These are phyloP conservation scores for Blastocystis sp. DNA, from an alignment of 352 stramenopile genomes.

Conservation along the genomic window DNA sequence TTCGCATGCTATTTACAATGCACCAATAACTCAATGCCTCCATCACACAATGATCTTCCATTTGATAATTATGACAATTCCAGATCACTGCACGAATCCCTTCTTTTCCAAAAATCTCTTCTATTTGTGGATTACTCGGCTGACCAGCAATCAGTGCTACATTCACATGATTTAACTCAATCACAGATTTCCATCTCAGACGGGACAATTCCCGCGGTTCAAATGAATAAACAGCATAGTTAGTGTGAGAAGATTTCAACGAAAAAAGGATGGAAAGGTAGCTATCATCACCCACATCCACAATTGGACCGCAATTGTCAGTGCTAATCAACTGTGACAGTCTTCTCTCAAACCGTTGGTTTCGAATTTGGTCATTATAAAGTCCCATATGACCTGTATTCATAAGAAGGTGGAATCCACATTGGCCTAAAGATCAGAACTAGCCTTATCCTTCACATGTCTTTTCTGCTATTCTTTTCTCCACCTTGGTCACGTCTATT, in stretches of 20 bases:
- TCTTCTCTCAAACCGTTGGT: not conserved
- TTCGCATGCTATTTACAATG: slow-evolving; percentile 3
- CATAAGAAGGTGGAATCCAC: not conserved
- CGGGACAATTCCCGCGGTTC: not conserved
- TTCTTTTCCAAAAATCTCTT: not conserved
- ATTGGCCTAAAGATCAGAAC: not conserved
- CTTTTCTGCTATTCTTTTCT: too few species aligned
- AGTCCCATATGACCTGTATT: not conserved
- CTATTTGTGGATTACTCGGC: not conserved
- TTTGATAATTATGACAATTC: slow-evolving; percentile 33
- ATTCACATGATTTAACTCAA: not conserved
- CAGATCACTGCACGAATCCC: not conserved
- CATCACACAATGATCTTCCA: slow-evolving; percentile 48
- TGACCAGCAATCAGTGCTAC: not conserved
- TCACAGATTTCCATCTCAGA: not conserved
- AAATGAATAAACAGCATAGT: not conserved
- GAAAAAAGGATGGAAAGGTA: not conserved
- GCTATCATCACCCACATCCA: slow-evolving; percentile 21
- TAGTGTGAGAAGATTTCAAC: not conserved
- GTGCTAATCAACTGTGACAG: not conserved
- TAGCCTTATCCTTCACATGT: too few species aligned
- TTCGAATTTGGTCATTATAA: not conserved
- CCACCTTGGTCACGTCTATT: too few species aligned
- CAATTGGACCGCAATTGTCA: not conserved
- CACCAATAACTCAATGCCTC: slow-evolving; percentile 42